Base-by-base conservation (phyloP, 2,329 filamentous ascomycete species). In the Zelopaecilomyces penicillatus region DNA sequence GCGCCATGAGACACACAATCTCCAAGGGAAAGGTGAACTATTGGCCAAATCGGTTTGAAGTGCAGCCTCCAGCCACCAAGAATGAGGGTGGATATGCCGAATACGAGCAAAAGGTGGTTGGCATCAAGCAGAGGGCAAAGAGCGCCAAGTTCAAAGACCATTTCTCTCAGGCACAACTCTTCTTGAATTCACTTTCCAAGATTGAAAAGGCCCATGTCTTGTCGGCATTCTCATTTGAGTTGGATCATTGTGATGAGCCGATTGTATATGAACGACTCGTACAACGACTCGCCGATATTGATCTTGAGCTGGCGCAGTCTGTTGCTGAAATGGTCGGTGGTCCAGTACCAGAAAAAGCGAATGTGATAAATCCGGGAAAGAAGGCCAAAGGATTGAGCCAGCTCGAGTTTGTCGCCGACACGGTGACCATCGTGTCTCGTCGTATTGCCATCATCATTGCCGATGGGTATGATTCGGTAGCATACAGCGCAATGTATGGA, bases 201-300 rank as follows among this genome's bases (percentile, higher is more conserved):
- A 68, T 78, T 4, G 87, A 91, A 63, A 80, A 85, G 64, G 76
- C 85, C 50, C 82, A 86, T 56, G 56, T 87, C 12, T 70, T 84
- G 61, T 82, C 86, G 54, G 83, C 82, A 0, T 76, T 87, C 41
- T 79, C 83, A 2, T 87, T 87, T 58, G 84, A 88, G 63, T 69
- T 93, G 1, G 85, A 89, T 57, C 86, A 91, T 62, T 93, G 87
- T 58, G 85, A 91, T 26, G 87, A 93, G 36, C 77, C 82, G 0
- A 62, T 85, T 7, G 85, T 93, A 0, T 91, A 89, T 61, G 76
- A 83, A 50, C 76, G 83, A 29, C 74, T 90, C 62, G 76, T 76
- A 1, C 64, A 80, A 50, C 78, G 86, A 2, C 69, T 93, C 0
- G 71, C 78, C 1, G 83, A 90, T 33, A 87, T 93, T 42, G 82